These are phyloP conservation scores for Pulveroboletus sp. DNA, from an alignment of 768 basidiomycete species.

Conservation along the genomic window DNA sequence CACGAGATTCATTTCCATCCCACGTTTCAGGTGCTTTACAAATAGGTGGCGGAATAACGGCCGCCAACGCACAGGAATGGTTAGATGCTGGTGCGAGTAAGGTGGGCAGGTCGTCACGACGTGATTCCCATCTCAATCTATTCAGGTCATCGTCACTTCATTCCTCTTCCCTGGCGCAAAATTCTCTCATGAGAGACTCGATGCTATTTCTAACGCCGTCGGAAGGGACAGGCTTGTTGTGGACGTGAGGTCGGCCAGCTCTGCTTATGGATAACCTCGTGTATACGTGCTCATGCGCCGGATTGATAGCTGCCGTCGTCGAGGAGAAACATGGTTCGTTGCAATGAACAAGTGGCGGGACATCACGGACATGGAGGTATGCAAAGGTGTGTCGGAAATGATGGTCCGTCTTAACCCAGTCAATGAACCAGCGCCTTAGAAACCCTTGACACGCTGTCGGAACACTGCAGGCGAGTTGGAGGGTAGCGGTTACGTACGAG, in stretches of 20 bases:
- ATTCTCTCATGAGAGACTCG: slow-evolving; percentile 73
- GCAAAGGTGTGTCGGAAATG: slow-evolving; percentile 51
- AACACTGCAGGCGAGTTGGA: slow-evolving; percentile 68
- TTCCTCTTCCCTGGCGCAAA: slow-evolving; percentile 83
- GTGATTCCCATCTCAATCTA: slow-evolving; percentile 6
- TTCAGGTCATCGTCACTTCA: slow-evolving; percentile 95
- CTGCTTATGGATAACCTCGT: background rate
- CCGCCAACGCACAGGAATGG: slow-evolving; percentile 79
- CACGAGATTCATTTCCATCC: slow-evolving; percentile 2
- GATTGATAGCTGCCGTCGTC: slow-evolving; percentile 68
- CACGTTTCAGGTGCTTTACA: slow-evolving; percentile 64
- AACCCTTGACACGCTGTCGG: slow-evolving; percentile 68
- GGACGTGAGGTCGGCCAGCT: slow-evolving; percentile 74
- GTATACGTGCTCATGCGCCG: background rate
- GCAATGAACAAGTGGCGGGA: slow-evolving; percentile 99
- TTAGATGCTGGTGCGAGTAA: slow-evolving; percentile 87
- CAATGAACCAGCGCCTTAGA: slow-evolving; percentile 42
- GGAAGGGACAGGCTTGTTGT: slow-evolving; percentile 89
- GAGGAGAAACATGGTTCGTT: slow-evolving; percentile 79
- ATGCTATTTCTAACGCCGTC: slow-evolving; percentile 54
- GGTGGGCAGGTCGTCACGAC: slow-evolving; percentile 37
- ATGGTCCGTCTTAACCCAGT: background rate
- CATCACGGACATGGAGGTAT: slow-evolving; percentile 91
- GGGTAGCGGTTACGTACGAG: background rate
- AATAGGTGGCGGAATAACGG: slow-evolving; percentile 89